Percentiles rank a stretch among this genome's conserved stretches.
Evolutionary conservation across 139 green algal genomes (phyloP).

Genomic region (Haematococcus lacustris): DNA sequence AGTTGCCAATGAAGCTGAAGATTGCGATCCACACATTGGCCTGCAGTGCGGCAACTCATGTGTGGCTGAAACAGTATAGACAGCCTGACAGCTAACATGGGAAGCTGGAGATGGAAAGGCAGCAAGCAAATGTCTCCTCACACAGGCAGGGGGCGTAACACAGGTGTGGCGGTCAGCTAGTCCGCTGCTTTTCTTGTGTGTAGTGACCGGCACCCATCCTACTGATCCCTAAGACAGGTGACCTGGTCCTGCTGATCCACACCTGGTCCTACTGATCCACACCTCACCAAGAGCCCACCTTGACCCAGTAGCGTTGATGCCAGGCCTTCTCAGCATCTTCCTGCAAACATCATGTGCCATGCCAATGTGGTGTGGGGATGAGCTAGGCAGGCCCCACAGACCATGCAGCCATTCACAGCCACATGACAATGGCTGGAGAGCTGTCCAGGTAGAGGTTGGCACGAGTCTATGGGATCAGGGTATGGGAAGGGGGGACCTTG

Average conservation of each 20-base stretch:
- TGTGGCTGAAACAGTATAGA: background rate
- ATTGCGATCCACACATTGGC: conserved; percentile 95
- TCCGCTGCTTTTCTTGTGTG: background rate
- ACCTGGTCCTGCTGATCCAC: background rate
- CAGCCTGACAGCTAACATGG: too few species aligned
- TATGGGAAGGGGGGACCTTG: background rate
- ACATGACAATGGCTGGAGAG: background rate
- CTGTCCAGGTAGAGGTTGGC: background rate
- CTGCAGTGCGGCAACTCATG: conserved; percentile 38
- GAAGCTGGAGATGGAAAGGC: background rate
- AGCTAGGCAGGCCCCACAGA: background rate
- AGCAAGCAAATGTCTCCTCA: background rate
- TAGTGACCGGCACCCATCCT: background rate
- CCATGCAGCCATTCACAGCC: background rate
- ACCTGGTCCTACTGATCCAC: background rate
- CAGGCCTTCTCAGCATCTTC: conserved; percentile 67
- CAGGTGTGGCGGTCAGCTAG: background rate
- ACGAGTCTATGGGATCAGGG: background rate
- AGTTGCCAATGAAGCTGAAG: conserved; percentile 97
- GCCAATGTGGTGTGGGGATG: background rate
- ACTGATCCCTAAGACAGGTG: background rate
- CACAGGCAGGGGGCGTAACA: too few species aligned
- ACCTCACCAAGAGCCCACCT: conserved; percentile 46
- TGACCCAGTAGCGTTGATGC: conserved; percentile 84
- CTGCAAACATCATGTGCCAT: conserved; percentile 32